Evolutionary conservation across 176 grass and related monocot genomes (phyloP), one percentile per base, ranked within the genome.

Genomic region (Lolium perenne): DNA sequence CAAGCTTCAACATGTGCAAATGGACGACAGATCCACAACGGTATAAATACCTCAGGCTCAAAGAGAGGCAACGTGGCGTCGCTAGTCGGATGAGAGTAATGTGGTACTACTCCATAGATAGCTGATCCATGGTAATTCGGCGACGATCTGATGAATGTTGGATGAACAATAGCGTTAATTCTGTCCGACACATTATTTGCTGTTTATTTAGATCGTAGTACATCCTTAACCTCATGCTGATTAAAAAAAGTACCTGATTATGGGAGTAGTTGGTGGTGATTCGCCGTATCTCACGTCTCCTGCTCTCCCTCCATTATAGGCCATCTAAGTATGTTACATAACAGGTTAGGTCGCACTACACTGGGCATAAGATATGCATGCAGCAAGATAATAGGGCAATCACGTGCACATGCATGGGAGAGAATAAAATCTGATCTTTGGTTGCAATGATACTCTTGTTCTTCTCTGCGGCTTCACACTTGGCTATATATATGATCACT

Each of bases 391-490:
- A 76, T 73, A 85, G 59, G 51, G 59, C 38, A 71, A 87, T 68
- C 81, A 87, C 89, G 82, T 91, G 85, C 89, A 66, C 63, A 84
- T 80, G 89, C 63, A 84, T 80, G 89, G 38, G 25, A 68, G 25
- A 68, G 89, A 87, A 91, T 91, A 87, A 87, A 87, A 87, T 87
- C 76, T 76, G 49, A 76, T 76, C 41, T 74, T 84, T 72, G 79
- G 76, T 70, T 87, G 50, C 81, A 87, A 75, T 80, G 69, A 87
- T 87, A 80, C 50, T 61, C 69, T 23, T 84, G 81, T 69, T 91
- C 69, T 54, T 62, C 51, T 69, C 66, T 54, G 82, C 43, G 69
- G 57, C 9, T 64, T 73, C 73, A 83, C 23, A 76, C 48, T 61
- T 17, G 10, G 17, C 18, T 56, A 18, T 56, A 18, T 56, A 9